Conservation (phyloP, 2,329 filamentous ascomycete species). For the Penicillium fuscoglaucum region DNA sequence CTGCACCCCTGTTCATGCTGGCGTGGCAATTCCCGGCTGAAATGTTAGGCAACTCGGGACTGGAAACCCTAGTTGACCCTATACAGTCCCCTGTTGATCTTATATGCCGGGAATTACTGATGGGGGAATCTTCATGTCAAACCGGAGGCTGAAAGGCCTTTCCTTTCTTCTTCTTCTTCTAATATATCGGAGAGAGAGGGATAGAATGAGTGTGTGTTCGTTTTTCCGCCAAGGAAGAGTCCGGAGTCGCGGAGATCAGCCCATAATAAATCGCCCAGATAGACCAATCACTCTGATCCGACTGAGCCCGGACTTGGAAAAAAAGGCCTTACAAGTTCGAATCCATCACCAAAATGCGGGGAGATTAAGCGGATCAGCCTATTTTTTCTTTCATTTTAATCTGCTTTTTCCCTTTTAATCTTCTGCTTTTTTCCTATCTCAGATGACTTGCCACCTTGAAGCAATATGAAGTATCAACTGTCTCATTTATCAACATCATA, state of each 20-base stretch:
- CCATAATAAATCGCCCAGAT: not conserved
- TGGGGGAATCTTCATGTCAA: not conserved
- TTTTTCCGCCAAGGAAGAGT: not conserved
- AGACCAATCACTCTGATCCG: not conserved
- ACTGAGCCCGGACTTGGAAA: not conserved
- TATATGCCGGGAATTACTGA: constrained; percentile 17
- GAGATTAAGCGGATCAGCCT: constrained; percentile 21
- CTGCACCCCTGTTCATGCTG: constrained; percentile 12
- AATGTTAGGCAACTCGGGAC: constrained; percentile 1
- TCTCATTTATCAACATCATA: not conserved
- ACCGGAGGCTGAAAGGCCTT: not conserved
- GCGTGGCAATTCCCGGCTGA: constrained; percentile 18
- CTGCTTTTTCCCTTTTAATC: constrained; percentile 1
- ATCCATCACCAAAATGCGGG: constrained; percentile 22
- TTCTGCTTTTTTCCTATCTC: constrained; percentile 2
- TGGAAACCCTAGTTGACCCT: not conserved
- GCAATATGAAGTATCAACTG: not conserved
- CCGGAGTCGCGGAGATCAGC: not conserved
- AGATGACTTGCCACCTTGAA: not conserved
- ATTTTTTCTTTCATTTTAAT: not conserved
- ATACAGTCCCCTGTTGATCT: not conserved
- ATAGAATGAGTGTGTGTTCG: not conserved
- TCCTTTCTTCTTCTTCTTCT: not conserved
- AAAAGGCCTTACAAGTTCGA: not conserved
- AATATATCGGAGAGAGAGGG: not conserved